These are phyloP conservation scores for Annona squamosa DNA, from an alignment of 164 flowering plant species.

Conservation along the genomic window DNA sequence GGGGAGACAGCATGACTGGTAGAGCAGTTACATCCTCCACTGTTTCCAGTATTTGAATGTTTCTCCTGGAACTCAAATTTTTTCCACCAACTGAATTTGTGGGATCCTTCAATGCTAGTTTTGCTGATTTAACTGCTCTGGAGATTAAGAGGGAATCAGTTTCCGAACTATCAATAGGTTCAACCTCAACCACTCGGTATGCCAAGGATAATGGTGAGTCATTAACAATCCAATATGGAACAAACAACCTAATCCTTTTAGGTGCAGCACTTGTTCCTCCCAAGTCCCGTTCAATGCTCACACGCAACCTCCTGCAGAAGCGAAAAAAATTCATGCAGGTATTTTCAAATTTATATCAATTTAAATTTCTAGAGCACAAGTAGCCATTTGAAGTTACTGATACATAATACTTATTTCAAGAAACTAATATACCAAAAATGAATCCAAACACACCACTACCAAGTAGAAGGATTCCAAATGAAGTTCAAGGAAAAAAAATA, in stretches of 20 bases:
- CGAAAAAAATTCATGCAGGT: background rate
- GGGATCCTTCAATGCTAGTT: slow-evolving; percentile 37
- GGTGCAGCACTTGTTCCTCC: slow-evolving; percentile 76
- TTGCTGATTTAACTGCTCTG: slow-evolving; percentile 66
- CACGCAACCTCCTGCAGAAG: slow-evolving; percentile 76
- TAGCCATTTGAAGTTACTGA: too few species aligned
- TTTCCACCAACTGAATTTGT: slow-evolving; percentile 32
- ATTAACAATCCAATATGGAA: slow-evolving; percentile 92
- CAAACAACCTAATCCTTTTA: slow-evolving; percentile 79
- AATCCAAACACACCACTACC: too few species aligned
- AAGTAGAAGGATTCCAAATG: too few species aligned
- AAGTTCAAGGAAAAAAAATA: too few species aligned
- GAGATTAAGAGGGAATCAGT: slow-evolving; percentile 38
- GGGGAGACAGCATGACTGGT: slow-evolving; percentile 94
- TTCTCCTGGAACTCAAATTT: slow-evolving; percentile 41
- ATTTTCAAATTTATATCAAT: too few species aligned
- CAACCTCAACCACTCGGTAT: slow-evolving; percentile 83
- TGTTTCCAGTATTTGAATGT: slow-evolving; percentile 66
- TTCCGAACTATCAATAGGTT: slow-evolving; percentile 52
- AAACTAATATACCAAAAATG: too few species aligned
- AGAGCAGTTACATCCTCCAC: slow-evolving; percentile 67
- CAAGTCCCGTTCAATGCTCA: slow-evolving; percentile 83
- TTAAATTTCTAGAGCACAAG: too few species aligned
- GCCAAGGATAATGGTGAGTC: slow-evolving; percentile 59
- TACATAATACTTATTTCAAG: too few species aligned